Base-by-base conservation (phyloP, 345 rosid species). In the Salix brachista region DNA sequence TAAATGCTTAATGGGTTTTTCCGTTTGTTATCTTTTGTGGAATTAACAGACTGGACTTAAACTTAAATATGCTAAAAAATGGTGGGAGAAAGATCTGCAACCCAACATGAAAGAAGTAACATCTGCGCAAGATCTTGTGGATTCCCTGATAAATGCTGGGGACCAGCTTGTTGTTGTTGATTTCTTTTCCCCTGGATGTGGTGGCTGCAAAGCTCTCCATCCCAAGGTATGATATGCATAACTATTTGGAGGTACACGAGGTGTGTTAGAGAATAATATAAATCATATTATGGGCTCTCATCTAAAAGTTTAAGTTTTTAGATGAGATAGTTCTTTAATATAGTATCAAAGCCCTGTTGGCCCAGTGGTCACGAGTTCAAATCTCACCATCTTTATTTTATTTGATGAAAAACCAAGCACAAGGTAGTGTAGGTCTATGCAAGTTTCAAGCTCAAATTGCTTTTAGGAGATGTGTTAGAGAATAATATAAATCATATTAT, bases 101-200 rank as follows among this genome's bases (percentile, higher is more conserved):
- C 86, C 93, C 72, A 96, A 93, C 86, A 92, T 91, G 98, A 92
- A 72, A 78, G 98, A 90, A 86, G 89, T 91, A 62, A 78, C 79
- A 26, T 91, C 94, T n/a, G 98, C 98, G 8, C 91, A 96, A 80
- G 94, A 96, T 13, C 89, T 96, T 42, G 98, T 91, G 46, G 91
- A 90, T 28, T 86, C 92, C 72, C 91, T 96, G 8, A 11, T 67
- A 14, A 84, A 82, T 70, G 88, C 96, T 6, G 97, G 97, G 60
- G 99, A 96, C 81, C 86, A 92, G 76, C 95, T 96, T 58, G 91
- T 93, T 6, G 77, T 96, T 5, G 88, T 96, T 67, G 97, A 88
- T 84, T 96, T 96, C 91, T 93, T 91, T 87, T 96, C 99, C 2
- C 99, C 98, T 50, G 97, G 98, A 6, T 96, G 99, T 48, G 96